Evolutionary conservation across 169 alveolate species (phyloP).

Genomic region (Plasmodium fragile): DNA sequence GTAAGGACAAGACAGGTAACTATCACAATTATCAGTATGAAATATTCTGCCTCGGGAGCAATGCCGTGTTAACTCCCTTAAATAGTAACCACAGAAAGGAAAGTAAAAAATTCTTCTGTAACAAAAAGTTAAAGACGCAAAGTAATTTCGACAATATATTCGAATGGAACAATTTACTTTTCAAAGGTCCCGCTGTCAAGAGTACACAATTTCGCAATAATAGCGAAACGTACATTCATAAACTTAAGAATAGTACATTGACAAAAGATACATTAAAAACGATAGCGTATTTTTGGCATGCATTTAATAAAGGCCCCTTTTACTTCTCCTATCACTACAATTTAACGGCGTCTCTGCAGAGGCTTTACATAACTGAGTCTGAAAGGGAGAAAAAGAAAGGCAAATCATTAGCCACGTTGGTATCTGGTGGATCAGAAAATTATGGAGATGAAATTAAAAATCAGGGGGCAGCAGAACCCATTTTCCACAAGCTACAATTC

Average conservation of each 20-base stretch:
- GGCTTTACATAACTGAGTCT: conserved; percentile 4
- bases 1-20: neutral
- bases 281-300: conserved; percentile 30
- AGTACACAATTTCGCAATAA: conserved; percentile 18
- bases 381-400: conserved; percentile 3
- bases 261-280: conserved; percentile 44
- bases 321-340: conserved; percentile 71
- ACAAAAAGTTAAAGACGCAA: neutral
- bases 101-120: conserved; percentile 27
- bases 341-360: conserved; percentile 65
- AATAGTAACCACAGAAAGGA: neutral
- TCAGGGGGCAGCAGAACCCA: neutral
- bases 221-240: conserved; percentile 51
- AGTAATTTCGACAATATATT: conserved; percentile 9
- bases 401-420: neutral
- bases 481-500: conserved; percentile 42
- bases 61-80: conserved; percentile 13
- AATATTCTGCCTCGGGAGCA: conserved; percentile 20
- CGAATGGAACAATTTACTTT: conserved; percentile 10
- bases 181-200: neutral
- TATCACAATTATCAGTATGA: conserved; percentile 32
- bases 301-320: conserved; percentile 75
- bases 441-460: neutral
- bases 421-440: neutral
- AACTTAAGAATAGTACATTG: conserved; percentile 44